Evolutionary conservation across 106 monocot species (phyloP).

Genomic region (Acanthochlamys bracteata): DNA sequence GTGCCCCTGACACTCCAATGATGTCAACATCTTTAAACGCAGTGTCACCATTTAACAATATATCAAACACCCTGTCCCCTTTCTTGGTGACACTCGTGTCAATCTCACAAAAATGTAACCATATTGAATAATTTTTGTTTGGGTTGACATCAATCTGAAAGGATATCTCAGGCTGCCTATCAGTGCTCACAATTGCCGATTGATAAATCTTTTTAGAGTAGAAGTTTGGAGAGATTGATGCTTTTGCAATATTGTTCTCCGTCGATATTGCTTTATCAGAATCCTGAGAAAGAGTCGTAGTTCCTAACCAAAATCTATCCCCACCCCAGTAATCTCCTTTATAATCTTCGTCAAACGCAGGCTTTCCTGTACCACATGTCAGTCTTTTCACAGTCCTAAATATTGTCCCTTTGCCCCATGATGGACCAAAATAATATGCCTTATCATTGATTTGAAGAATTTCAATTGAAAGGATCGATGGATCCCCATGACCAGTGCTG

Average conservation of each 20-base stretch:
- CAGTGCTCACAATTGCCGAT: conserved; percentile 77
- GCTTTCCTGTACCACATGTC: conserved; percentile 60
- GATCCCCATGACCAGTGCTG: conserved; percentile 93
- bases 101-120: conserved; percentile 98
- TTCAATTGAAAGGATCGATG: conserved; percentile 85
- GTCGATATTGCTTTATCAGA: conserved; percentile 71
- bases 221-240: conserved; percentile 64
- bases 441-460: conserved; percentile 69
- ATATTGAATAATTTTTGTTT: conserved; percentile 79
- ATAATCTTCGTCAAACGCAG: conserved; percentile 81
- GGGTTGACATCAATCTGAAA: conserved; percentile 78
- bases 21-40: conserved; percentile 66
- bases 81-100: conserved; percentile 39
- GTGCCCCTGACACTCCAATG: conserved; percentile 42
- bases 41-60: conserved; percentile 69
- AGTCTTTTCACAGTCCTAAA: conserved; percentile 77
- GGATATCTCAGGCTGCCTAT: conserved; percentile 48
- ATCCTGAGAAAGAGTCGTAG: conserved; percentile 36
- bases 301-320: conserved; percentile 75
- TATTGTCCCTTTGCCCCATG: conserved; percentile 39
- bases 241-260: conserved; percentile 45
- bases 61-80: conserved; percentile 74
- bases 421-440: conserved; percentile 51
- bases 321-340: conserved; percentile 87
- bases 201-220: conserved; percentile 73